Evolutionary conservation across 371 early-diverging fungal species (phyloP).

Genomic region (Rhizopus sp.): DNA sequence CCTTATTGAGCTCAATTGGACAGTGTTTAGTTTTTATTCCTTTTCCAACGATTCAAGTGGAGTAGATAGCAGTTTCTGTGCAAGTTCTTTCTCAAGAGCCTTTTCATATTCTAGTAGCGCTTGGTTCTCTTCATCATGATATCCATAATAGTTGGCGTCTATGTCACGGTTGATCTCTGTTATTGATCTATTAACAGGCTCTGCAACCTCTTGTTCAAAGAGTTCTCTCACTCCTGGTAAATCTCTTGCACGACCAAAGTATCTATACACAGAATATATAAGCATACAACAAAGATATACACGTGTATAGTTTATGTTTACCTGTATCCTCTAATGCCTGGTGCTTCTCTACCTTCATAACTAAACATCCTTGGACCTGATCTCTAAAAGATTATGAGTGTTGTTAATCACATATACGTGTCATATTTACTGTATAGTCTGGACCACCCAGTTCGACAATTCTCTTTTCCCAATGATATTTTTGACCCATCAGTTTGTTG

Average conservation of each 20-base stretch:
- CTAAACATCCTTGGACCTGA: slow-evolving; percentile 79
- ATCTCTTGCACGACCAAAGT: slow-evolving; percentile 97
- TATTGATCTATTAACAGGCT: slow-evolving; percentile 54
- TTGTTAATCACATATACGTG: background rate
- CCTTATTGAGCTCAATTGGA: slow-evolving; percentile 5
- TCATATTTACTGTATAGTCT: slow-evolving; percentile 77
- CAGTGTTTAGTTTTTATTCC: background rate
- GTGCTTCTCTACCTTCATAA: slow-evolving; percentile 87
- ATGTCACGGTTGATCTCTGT: slow-evolving; percentile 78
- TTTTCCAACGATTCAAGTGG: slow-evolving; percentile 32
- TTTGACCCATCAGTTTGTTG: slow-evolving; percentile 91
- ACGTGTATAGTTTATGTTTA: slow-evolving; percentile 30
- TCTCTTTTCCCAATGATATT: slow-evolving; percentile 90
- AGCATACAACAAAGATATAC: background rate
- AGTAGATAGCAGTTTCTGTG: slow-evolving; percentile 30
- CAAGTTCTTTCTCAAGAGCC: slow-evolving; percentile 53
- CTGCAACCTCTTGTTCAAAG: slow-evolving; percentile 68
- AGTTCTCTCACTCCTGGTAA: slow-evolving; percentile 94
- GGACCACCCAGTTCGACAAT: slow-evolving; percentile 95
- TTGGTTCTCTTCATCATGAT: slow-evolving; percentile 92
- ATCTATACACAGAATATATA: slow-evolving; percentile 39
- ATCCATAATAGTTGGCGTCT: slow-evolving; percentile 96
- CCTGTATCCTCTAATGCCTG: slow-evolving; percentile 92
- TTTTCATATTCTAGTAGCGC: slow-evolving; percentile 78
- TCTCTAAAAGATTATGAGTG: slow-evolving; percentile 44